These are phyloP conservation scores for Termitomyces sp. DNA, from an alignment of 1,284 basidiomycete genomes.

Conservation along the genomic window DNA sequence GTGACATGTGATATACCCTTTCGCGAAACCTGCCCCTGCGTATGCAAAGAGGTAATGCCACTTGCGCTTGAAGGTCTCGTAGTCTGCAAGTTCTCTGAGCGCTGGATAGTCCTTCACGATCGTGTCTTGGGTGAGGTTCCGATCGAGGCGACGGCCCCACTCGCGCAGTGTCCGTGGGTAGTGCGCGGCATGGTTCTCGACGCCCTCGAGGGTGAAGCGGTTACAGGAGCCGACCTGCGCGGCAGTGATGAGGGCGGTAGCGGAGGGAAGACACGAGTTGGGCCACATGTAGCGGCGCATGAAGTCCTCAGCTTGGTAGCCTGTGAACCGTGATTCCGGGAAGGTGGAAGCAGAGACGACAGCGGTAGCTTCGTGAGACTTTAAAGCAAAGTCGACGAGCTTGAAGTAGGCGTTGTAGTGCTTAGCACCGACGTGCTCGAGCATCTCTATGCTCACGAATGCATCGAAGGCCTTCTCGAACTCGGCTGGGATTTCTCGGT, in stretches of 20 bases:
- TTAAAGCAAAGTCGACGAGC: conserved; percentile 77
- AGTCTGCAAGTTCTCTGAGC: conserved; percentile 48
- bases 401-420: conserved; percentile 75
- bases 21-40: conserved; percentile 67
- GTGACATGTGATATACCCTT: conserved; percentile 74
- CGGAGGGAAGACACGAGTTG: conserved; percentile 81
- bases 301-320: conserved; percentile 81
- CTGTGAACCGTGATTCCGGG: conserved; percentile 70
- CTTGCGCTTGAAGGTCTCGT: conserved; percentile 64
- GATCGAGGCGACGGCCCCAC: conserved; percentile 74
- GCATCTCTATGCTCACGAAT: conserved; percentile 88
- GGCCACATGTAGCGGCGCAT: conserved; percentile 93
- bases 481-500: conserved; percentile 71
- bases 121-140: conserved; percentile 53
- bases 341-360: conserved; percentile 82
- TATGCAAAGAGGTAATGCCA: conserved; percentile 79
- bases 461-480: conserved; percentile 83
- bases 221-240: conserved; percentile 63
- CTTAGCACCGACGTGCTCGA: conserved; percentile 78
- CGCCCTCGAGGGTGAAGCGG: conserved; percentile 77
- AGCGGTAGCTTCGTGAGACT: conserved; percentile 60
- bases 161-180: conserved; percentile 88
- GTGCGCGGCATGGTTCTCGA: conserved; percentile 84
- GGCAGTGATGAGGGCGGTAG: conserved; percentile 66
- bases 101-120: conserved; percentile 55